Evolutionary conservation across 768 basidiomycete genomes (phyloP), one percentile per base, ranked within the genome.

Genomic region (Pleurotus pulmonarius): DNA sequence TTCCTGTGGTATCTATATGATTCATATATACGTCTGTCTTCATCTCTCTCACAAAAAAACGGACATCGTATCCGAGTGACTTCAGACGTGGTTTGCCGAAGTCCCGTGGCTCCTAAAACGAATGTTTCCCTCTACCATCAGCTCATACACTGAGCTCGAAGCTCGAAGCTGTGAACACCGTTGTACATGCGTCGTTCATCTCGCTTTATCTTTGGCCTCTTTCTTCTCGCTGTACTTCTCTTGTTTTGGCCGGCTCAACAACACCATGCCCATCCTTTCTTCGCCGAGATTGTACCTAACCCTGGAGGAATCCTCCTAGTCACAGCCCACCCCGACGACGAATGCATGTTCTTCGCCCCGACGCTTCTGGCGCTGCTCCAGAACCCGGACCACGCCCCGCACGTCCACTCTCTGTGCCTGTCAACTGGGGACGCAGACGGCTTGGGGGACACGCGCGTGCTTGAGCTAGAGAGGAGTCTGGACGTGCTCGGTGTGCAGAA

Each of bases 271-370:
- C 29, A 22, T 22, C 8, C 24, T 2, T 16, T 47, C 22, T 12
- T 24, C n/a, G 22, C 24, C 11, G 46, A 24, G n/a, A n/a, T n/a
- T n/a, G n/a, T n/a, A 3, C 4, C 29, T 4, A 39, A 39, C 15
- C n/a, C n/a, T 18, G 13, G 22, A 9, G 38, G 51, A 2, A 39
- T 53, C 5, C 51, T 94, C 38, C 68, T 97, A 3, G 69, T 98
- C 45, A 96, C 94, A 0, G 93, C 94, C 24, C 94, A 98, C 67
- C 94, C 94, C 2, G 94, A 97, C 66, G 94, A 98, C 67, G 94
- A 97, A 73, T 86, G 85, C 67, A 82, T 95, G 79, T 98, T 98
- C 78, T 98, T 98, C 68, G 85, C 86, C 3, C 94, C 94, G 0
- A 94, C 92, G 0, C 68, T 96, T 12, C 71, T 87, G 29, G 76